These are phyloP conservation scores for Leccinum subgranulosum DNA, from an alignment of 768 basidiomycete genomes.

Conservation along the genomic window DNA sequence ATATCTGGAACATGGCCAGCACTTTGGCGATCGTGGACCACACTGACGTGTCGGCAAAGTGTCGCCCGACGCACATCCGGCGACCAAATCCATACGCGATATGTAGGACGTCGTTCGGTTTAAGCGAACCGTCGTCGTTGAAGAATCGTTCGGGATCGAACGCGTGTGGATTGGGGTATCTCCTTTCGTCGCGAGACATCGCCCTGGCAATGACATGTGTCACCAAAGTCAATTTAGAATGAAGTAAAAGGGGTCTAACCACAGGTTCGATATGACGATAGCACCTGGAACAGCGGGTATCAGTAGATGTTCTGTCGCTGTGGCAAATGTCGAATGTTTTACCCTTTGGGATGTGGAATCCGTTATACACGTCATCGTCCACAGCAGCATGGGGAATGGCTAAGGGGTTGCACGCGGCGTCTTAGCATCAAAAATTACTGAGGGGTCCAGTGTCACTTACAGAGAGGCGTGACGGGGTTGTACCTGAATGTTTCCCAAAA, in stretches of 20 bases:
- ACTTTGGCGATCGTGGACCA: conserved; percentile 15
- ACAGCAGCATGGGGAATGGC: conserved; percentile 29
- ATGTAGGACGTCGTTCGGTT: conserved; percentile 4
- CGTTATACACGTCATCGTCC: conserved; percentile 40
- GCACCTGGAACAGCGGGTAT: neutral
- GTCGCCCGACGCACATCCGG: conserved; percentile 23
- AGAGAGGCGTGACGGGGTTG: neutral
- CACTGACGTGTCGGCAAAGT: conserved; percentile 19
- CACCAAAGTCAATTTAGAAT: accelerated
- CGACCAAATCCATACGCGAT: conserved; percentile 25
- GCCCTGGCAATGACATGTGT: neutral
- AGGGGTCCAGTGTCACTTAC: neutral
- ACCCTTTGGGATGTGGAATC: conserved; percentile 47
- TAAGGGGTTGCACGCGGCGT: neutral
- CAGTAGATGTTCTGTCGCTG: neutral
- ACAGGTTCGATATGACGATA: conserved; percentile 5
- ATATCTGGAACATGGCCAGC: conserved; percentile 9
- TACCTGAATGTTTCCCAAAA: conserved; percentile 3
- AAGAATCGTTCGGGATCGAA: conserved; percentile 41
- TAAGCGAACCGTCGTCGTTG: conserved; percentile 23
- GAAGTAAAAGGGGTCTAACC: neutral
- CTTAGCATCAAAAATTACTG: neutral
- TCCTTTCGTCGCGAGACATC: conserved; percentile 19
- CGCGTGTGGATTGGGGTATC: conserved; percentile 33
- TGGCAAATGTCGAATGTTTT: neutral